A percentile compares a stretch with the other conserved stretches of the same genome.
These are phyloP conservation scores for Coemansia sp. DNA, from an alignment of 192 early-diverging fungal genomes.

Conservation along the genomic window DNA sequence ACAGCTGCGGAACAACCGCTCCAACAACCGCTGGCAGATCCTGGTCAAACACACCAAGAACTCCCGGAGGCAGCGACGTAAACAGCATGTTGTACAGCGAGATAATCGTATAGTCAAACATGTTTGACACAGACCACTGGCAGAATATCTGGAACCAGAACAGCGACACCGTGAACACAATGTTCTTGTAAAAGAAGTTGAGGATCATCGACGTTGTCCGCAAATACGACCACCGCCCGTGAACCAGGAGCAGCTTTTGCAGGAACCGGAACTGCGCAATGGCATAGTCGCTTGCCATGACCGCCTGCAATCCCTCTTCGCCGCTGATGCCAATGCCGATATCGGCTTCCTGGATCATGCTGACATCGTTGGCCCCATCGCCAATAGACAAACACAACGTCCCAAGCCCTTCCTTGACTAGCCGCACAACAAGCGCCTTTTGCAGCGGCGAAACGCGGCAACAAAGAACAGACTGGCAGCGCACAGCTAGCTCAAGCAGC, in stretches of 20 bases:
- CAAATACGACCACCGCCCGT: constrained; percentile 91
- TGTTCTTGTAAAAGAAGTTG: constrained; percentile 95
- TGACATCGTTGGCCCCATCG: constrained; percentile 96
- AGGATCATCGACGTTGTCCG: constrained; percentile 84
- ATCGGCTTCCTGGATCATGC: constrained; percentile 98
- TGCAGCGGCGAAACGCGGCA: constrained; percentile 95
- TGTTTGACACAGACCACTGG: constrained; percentile 75
- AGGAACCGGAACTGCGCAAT: constrained; percentile 90
- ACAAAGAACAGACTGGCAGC: constrained; percentile 87
- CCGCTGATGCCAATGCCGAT: constrained; percentile 93
- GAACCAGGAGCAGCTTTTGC: constrained; percentile 81
- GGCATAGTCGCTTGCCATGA: constrained; percentile 90
- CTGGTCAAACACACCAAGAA: constrained; percentile 78
- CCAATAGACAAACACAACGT: constrained; percentile 92
- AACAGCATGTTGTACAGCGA: constrained; percentile 87
- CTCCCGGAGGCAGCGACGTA: constrained; percentile 80
- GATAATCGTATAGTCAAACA: constrained; percentile 88
- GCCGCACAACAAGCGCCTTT: constrained; percentile 90
- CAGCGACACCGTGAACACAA: constrained; percentile 84
- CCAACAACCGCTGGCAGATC: constrained; percentile 70
- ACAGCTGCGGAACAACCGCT: constrained; percentile 75
- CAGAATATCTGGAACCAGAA: constrained; percentile 92
- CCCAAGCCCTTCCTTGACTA: constrained; percentile 81
- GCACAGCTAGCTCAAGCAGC: constrained; percentile 72
- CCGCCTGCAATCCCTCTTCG: constrained; percentile 92